These are phyloP conservation scores for Malbranchea cinnamomea DNA, from an alignment of 2,329 filamentous ascomycete species.

Conservation along the genomic window DNA sequence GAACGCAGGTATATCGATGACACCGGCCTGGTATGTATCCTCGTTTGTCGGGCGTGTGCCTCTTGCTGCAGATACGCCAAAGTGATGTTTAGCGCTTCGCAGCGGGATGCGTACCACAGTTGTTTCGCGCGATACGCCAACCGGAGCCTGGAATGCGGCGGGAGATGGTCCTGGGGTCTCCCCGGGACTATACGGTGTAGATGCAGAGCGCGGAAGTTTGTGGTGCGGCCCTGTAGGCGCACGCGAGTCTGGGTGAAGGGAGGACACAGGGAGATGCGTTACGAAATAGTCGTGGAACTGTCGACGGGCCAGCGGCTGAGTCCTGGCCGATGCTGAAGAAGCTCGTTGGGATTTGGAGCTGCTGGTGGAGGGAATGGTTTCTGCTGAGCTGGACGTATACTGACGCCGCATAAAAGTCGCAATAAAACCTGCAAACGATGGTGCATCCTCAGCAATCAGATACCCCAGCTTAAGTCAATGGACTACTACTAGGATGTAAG, in stretches of 20 bases:
- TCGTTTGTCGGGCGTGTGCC: slow-evolving; percentile 84
- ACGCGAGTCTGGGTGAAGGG: slow-evolving; percentile 73
- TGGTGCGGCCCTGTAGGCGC: slow-evolving; percentile 52
- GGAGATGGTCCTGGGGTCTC: slow-evolving; percentile 26
- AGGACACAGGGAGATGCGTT: slow-evolving; percentile 85
- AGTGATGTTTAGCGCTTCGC: slow-evolving; percentile 89
- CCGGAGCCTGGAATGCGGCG: slow-evolving; percentile 42
- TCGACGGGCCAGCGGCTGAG: slow-evolving; percentile 22
- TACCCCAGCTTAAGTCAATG: not conserved
- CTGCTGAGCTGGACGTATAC: slow-evolving; percentile 14
- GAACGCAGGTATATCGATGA: slow-evolving; percentile 85
- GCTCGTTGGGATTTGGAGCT: slow-evolving; percentile 7
- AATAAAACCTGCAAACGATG: slow-evolving; percentile 19
- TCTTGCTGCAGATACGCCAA: slow-evolving; percentile 62
- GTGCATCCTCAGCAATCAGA: too few relatives aligned
- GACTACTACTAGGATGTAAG: slow-evolving; percentile 3
- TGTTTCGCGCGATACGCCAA: slow-evolving; percentile 54
- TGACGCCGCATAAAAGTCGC: slow-evolving; percentile 18
- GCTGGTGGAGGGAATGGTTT: slow-evolving; percentile 3
- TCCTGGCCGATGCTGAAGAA: slow-evolving; percentile 1
- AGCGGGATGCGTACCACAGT: slow-evolving; percentile 92
- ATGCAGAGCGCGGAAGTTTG: slow-evolving; percentile 73
- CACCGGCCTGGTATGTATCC: slow-evolving; percentile 85
- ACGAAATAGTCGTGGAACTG: slow-evolving; percentile 94
- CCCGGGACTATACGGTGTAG: slow-evolving; percentile 55